A percentile compares a stretch with the other conserved stretches of the same genome.
Conservation (phyloP, 225 moss, liverwort and hornwort species). For the Bryum argenteum region DNA sequence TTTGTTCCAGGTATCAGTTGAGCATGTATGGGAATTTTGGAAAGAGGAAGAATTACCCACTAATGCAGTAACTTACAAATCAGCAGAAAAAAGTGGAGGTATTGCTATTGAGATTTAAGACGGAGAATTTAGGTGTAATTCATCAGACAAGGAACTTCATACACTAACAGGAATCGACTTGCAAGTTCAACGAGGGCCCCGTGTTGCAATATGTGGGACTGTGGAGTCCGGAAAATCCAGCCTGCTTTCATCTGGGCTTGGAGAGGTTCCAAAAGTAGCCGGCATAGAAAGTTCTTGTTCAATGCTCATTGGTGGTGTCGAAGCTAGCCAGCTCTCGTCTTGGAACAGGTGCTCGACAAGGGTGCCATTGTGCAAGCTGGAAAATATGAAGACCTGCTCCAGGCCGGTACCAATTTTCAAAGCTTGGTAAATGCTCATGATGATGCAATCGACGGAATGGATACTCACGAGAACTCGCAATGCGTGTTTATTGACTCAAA, state of each 20-base stretch:
- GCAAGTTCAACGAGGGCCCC: conserved; percentile 58
- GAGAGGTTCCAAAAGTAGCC: conserved; percentile 73
- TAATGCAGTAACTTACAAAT: conserved; percentile 61
- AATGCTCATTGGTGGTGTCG: background rate
- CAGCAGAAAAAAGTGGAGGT: conserved; percentile 40
- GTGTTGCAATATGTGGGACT: conserved; percentile 85
- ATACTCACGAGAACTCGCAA: conserved; percentile 32
- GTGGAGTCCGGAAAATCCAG: conserved; percentile 92
- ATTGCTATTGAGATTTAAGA: conserved; percentile 66
- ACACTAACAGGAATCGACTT: conserved; percentile 63
- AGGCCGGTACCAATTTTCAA: conserved; percentile 74
- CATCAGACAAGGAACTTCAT: conserved; percentile 46
- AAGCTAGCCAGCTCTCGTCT: background rate
- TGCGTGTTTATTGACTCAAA: conserved; percentile 22
- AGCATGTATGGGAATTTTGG: conserved; percentile 63
- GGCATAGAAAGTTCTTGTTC: conserved; percentile 64
- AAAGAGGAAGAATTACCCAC: conserved; percentile 77
- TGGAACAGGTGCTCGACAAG: conserved; percentile 72
- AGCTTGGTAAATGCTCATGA: conserved; percentile 73
- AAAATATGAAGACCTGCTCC: conserved; percentile 71
- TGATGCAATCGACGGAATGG: conserved; percentile 69
- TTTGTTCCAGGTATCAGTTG: conserved; percentile 61
- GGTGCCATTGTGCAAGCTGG: conserved; percentile 79
- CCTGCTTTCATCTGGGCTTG: conserved; percentile 74
- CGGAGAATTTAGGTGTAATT: conserved; percentile 76